A percentile compares a stretch with the other conserved stretches of the same genome.
Conservation (phyloP, 2,329 filamentous ascomycete species). For the Venturia carpophila region DNA sequence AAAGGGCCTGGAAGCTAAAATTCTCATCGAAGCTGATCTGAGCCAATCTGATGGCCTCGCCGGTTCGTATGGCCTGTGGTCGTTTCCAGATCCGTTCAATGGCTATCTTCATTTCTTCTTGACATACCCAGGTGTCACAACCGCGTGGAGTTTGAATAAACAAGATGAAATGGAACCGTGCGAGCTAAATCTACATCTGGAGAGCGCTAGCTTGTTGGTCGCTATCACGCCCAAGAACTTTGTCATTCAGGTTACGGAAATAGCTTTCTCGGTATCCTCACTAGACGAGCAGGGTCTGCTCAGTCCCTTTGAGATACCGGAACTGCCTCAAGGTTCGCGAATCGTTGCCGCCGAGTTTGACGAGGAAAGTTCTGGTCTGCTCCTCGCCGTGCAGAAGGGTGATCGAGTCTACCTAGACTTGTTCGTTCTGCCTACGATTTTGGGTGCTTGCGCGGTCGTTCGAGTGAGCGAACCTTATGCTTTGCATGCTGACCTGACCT, state of each 20-base stretch:
- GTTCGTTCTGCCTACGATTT: background rate
- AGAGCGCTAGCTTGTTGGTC: constrained; percentile 2
- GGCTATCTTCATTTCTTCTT: constrained; percentile 12
- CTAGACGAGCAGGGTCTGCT: background rate
- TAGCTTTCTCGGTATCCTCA: background rate
- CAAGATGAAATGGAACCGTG: background rate
- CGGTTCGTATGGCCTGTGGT: constrained; percentile 26
- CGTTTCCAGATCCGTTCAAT: constrained; percentile 5
- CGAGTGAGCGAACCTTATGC: background rate
- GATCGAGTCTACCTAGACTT: constrained; percentile 7
- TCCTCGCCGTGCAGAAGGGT: background rate
- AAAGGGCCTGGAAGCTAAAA: constrained; percentile 33
- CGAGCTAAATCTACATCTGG: background rate
- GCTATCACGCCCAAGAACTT: background rate
- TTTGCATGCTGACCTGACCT: constrained; percentile 8
- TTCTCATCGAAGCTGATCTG: constrained; percentile 24
- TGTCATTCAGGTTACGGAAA: constrained; percentile 9
- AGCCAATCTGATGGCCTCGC: constrained; percentile 26
- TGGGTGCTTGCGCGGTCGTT: background rate
- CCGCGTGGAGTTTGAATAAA: background rate
- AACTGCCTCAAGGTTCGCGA: background rate
- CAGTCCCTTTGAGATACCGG: background rate
- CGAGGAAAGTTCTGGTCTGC: background rate
- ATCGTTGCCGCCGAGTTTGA: constrained; percentile 5
- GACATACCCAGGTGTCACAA: constrained; percentile 15